Conservation (phyloP, 2,329 filamentous ascomycete species). For the Botryotinia globosa region DNA sequence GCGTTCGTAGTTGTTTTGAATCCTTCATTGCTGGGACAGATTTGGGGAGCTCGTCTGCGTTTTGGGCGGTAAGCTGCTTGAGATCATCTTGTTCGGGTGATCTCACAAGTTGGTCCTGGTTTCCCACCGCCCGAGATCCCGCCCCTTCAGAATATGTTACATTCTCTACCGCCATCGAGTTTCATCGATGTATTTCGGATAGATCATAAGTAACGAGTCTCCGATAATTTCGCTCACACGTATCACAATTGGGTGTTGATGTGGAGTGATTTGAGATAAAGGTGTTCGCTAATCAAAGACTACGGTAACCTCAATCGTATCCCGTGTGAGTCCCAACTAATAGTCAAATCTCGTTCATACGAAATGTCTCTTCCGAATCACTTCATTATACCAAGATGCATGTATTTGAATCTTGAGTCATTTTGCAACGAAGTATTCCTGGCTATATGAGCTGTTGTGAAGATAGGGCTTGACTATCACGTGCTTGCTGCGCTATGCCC, state of each 20-base stretch:
- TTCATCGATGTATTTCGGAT: background rate
- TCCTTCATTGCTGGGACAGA: background rate
- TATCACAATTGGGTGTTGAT: background rate
- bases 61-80: background rate
- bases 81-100: conserved; percentile 7
- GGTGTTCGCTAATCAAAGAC: conserved; percentile 3
- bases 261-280: conserved; percentile 7
- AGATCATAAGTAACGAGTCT: background rate
- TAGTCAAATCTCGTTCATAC: background rate
- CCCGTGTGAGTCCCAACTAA: background rate
- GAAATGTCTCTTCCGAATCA: background rate
- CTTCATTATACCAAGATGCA: no score
- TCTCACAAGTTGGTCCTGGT: background rate
- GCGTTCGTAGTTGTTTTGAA: background rate
- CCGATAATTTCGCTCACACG: background rate
- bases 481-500: accelerated
- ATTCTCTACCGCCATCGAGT: conserved; percentile 21
- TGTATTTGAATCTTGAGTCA: background rate
- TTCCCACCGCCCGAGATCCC: background rate
- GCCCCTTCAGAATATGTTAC: background rate
- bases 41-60: background rate
- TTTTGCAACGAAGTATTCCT: background rate
- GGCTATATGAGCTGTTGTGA: background rate
- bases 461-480: background rate
- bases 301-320: conserved; percentile 8